Evolutionary conservation across 2,329 filamentous ascomycete genomes (phyloP).

Genomic region (Penicillium polonicum): DNA sequence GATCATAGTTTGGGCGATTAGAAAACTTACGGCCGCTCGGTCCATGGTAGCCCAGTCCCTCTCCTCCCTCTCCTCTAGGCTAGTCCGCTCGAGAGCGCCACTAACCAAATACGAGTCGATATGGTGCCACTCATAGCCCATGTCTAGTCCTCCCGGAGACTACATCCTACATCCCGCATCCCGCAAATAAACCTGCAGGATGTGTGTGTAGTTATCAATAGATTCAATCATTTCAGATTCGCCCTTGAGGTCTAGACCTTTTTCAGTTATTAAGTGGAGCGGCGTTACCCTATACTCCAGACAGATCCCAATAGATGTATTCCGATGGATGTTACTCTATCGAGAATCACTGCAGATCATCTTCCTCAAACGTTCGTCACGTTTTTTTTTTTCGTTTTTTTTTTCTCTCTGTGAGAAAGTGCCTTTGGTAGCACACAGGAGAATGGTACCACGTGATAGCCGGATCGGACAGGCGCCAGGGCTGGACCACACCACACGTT

Average conservation of each 20-base stretch:
- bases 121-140: not conserved
- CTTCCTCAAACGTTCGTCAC: not conserved
- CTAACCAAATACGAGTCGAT: slow-evolving; percentile 2
- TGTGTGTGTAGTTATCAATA: not conserved
- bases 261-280: not conserved
- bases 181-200: not conserved
- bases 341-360: not conserved
- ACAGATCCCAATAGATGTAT: not conserved
- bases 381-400: not conserved
- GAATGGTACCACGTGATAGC: slow-evolving; percentile 3
- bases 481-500: not conserved
- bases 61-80: not conserved
- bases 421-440: not conserved
- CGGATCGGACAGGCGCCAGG: not conserved
- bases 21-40: slow-evolving; percentile 16
- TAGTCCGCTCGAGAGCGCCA: slow-evolving; percentile 1
- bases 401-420: not conserved
- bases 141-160: not conserved
- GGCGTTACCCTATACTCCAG: not conserved
- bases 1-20: slow-evolving; percentile 23
- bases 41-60: slow-evolving; percentile 3
- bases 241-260: not conserved
- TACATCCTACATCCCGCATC: not conserved
- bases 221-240: not conserved
- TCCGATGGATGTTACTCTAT: not conserved